Conservation (phyloP, 177 flowering plant genomes). For the Vitis hybrid region DNA sequence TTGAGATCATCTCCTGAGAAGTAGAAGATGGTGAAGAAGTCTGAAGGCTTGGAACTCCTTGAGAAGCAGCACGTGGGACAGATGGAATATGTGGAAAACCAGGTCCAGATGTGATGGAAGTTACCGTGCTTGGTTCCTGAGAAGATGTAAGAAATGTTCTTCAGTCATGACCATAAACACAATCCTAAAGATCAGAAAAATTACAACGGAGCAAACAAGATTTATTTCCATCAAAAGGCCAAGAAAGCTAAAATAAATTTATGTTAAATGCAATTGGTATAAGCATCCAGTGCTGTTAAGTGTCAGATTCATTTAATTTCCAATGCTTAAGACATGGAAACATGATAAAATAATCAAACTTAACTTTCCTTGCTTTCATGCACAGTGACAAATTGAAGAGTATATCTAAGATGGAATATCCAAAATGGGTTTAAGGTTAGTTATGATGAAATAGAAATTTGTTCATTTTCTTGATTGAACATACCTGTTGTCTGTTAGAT, state of each 20-base stretch:
- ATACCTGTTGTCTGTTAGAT: no score
- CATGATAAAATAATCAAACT: no score
- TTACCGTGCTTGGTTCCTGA: conserved; percentile 82
- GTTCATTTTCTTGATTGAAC: no score
- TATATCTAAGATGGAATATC: no score
- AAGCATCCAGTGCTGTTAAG: no score
- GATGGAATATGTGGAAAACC: conserved; percentile 60
- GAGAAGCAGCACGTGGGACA: conserved; percentile 60
- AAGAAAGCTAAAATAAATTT: conserved; percentile 6
- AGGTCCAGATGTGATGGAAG: conserved; percentile 57
- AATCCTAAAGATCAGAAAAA: not conserved
- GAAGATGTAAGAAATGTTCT: conserved; percentile 5
- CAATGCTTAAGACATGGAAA: no score
- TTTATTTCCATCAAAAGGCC: conserved; percentile 7
- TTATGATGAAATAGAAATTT: no score
- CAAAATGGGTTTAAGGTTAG: no score
- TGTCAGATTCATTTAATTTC: no score
- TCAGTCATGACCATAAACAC: not conserved
- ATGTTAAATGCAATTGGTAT: no score
- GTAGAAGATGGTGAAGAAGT: conserved; percentile 68
- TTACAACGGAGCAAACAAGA: not conserved
- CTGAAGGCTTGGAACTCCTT: conserved; percentile 62
- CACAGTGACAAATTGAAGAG: no score
- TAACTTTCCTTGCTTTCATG: no score
- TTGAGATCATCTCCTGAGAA: conserved; percentile 67